Evolutionary conservation across 176 grass and related monocot genomes (phyloP).

Genomic region (barley (Hordeum vulgare)): MorexV3_pseudomolecules_assembly NC_058524.1:5403968-5404467

Average conservation of each 20-base stretch:
- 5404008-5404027: not conserved
- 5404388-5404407: not conserved
- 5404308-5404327: not conserved
- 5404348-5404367: not conserved
- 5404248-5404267: too few relatives aligned
- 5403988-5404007: not conserved
- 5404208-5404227: not conserved
- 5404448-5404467: constrained; percentile 26
- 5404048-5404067: not conserved
- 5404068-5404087: not conserved
- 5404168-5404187: too few relatives aligned
- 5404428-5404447: constrained; percentile 77
- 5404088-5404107: not conserved
- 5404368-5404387: not conserved
- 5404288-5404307: not conserved
- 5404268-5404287: not conserved
- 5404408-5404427: not conserved
- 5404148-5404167: too few relatives aligned
- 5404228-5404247: not conserved
- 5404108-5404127: not conserved
- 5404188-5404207: too few relatives aligned
- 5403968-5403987: not conserved
- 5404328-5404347: not conserved
- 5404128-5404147: too few relatives aligned
- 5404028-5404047: not conserved